Base-by-base conservation (phyloP, 2,329 filamentous ascomycete species). In the Ascochyta fabae region DNA sequence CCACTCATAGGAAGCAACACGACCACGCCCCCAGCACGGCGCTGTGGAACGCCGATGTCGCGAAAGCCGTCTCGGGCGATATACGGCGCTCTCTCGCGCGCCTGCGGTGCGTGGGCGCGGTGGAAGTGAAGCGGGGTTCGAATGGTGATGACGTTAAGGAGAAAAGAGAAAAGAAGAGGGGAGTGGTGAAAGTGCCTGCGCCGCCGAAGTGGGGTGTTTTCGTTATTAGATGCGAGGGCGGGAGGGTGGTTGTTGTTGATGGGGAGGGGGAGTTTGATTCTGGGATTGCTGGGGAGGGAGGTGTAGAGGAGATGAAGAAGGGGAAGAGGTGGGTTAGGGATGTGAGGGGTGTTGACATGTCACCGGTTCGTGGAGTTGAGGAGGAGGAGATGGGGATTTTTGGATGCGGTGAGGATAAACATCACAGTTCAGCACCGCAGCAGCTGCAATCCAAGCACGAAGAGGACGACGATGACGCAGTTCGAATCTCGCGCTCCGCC, bases 191-290 rank as follows among this genome's bases (percentile, higher is more conserved):
- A 9, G 49, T 74, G 0, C 46, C 34, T 9, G 34, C 65, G 40
- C 68, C 67, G n/a, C 16, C 36, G 26, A 46, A 39, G 31, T 68
- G 61, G 62, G 67, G 65, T 0, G 61, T 52, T 0, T 71, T 71
- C 42, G 50, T 74, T 5, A 69, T 73, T 31, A 60, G 62, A 34
- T 56, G 43, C 1, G 53, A 63, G 1, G 57, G 68, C 43, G 68
- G 68, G n/a, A 31, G 66, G 22, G 65, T 73, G 6, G 52, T 71
- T 19, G 45, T 73, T 13, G 60, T 73, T n/a, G 70, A 67, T 29
- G 36, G 50, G 9, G 56, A 66, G 12, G 68, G 64, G 0, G 68
- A 67, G 39, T 70, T 60, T 48, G 70, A 73, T 44, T 69, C 67
- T 24, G 68, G 68, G 8, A 19, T 22, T 38, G 42, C 33, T 45